Evolutionary conservation across 2,329 filamentous ascomycete genomes (phyloP).

Genomic region (Didymella glomerata): DNA sequence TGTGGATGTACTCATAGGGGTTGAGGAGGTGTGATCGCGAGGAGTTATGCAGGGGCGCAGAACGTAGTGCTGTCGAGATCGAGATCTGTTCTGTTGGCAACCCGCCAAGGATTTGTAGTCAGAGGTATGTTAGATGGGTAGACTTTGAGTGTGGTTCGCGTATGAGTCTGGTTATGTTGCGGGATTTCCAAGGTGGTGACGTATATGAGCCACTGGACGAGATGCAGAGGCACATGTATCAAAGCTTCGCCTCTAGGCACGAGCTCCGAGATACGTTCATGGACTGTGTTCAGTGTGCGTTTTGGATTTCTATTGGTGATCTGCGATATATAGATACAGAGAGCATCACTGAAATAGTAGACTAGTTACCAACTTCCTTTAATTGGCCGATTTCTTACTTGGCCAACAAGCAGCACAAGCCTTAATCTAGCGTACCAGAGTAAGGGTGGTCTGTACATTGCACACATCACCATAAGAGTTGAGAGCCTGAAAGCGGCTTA

Average conservation of each 20-base stretch:
- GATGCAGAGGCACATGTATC: neutral
- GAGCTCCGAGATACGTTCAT: too few relatives aligned
- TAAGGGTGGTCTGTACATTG: too few relatives aligned
- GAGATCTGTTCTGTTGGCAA: neutral
- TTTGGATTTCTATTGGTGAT: too few relatives aligned
- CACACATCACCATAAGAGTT: neutral
- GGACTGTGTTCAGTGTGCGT: neutral
- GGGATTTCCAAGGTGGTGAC: neutral
- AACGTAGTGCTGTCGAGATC: neutral
- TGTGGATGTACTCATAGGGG: neutral
- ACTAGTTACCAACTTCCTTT: too few relatives aligned
- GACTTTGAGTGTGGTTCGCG: neutral
- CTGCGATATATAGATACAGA: too few relatives aligned
- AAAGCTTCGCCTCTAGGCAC: neutral
- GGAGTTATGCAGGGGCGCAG: neutral
- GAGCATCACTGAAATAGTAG: too few relatives aligned
- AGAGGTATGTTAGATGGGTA: neutral
- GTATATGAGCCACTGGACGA: neutral
- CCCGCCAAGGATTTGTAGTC: neutral
- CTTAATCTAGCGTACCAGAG: too few relatives aligned
- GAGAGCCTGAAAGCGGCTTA: neutral
- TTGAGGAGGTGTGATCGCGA: neutral
- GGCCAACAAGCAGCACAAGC: too few relatives aligned
- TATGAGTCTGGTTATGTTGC: neutral
- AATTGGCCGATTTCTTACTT: too few relatives aligned